Base-by-base conservation (phyloP, 495 filamentous ascomycete genomes). In the Aeminium ludgeri region DNA sequence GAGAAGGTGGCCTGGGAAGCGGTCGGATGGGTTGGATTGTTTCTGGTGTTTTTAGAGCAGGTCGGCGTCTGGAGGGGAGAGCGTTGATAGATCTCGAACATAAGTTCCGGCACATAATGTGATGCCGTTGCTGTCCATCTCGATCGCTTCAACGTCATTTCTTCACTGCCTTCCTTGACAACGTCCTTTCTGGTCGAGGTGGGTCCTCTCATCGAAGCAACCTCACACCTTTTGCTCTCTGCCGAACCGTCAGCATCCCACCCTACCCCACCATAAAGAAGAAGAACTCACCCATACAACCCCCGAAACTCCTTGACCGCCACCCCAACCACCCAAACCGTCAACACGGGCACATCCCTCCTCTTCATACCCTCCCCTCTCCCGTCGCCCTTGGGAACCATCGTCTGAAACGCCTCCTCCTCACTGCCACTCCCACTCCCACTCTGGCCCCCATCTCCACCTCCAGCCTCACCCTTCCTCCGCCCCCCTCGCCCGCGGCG, bases 251-350 rank as follows among this genome's bases (percentile, higher is more conserved):
- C 19, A 48, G 36, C 2, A n/a, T n/a, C 12, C 13, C 13, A 46
- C 17, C 12, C 20, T 30, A 7, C 13, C 3, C n/a, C 6, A 37
- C 11, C 15, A 15, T 1, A 4, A 3, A 29, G 13, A 3, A 20
- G 8, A 12, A n/a, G 39, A 20, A 45, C 65, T 48, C 54, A 70
- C 68, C 65, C 64, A 55, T 61, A 62, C 11, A 54, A 49, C 34
- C 52, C 58, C 38, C 58, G 62, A 30, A 80, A 49, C 39, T 68
- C 68, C 13, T 66, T 61, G 23, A 80, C 51, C 18, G 66, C 55
- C n/a, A 63, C 57, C 38, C 61, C 56, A 0, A 71, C 72, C 10
- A 83, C 56, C 47, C 77, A 75, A 19, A 79, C 62, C 28, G 64
- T 72, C 59, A 82, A 64, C 36, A 72, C 47, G 3, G 69, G 62